Base-by-base conservation (phyloP, 208 protist species). In the Histomonas meleagridis region DNA sequence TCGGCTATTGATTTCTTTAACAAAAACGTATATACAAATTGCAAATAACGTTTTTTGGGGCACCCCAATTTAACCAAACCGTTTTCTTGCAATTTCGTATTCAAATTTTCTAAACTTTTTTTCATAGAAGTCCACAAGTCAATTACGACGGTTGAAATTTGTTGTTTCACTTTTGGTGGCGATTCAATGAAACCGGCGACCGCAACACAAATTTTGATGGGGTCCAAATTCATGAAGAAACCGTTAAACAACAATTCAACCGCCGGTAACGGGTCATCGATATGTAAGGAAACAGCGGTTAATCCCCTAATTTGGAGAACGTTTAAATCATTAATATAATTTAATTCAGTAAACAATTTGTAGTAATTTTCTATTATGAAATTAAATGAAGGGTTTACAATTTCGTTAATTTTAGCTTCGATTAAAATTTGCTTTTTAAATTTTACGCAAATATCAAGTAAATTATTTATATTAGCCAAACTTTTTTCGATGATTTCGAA, bases 181-280 rank as follows among this genome's bases (percentile, higher is more conserved):
- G 76, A 86, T 55, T 86, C 76, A 38, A 86, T 46, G 18, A 86
- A 86, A 55, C 76, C 51, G 32, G 76, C 51, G 18, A n/a, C 23
- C 32, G 5, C 38, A 57, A 86, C 32, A 55, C 76, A 86, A 4
- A 86, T 55, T 46, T 51, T 40, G 21, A 14, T 46, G 18, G 5
- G 23, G 0, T 51, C 7, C 32, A 86, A 51, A 51, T 28, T n/a
- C 0, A 55, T 10, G 26, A 86, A 86, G 38, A 86, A 86, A 32
- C 46, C 76, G 26, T 14, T 43, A n/a, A 86, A 86, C 38, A 86
- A 55, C 32, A 86, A 28, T 28, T 86, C 76, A 86, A 48, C 46
- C 4, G 55, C 7, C 21, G 46, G 46, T 5, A 86, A 12, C 3
- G 76, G 76, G 55, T 86, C 76, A 40, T 86, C 76, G 38, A 86